These are phyloP conservation scores for Dinochytrium kinnereticum DNA, from an alignment of 371 early-diverging fungal species.

Conservation along the genomic window DNA sequence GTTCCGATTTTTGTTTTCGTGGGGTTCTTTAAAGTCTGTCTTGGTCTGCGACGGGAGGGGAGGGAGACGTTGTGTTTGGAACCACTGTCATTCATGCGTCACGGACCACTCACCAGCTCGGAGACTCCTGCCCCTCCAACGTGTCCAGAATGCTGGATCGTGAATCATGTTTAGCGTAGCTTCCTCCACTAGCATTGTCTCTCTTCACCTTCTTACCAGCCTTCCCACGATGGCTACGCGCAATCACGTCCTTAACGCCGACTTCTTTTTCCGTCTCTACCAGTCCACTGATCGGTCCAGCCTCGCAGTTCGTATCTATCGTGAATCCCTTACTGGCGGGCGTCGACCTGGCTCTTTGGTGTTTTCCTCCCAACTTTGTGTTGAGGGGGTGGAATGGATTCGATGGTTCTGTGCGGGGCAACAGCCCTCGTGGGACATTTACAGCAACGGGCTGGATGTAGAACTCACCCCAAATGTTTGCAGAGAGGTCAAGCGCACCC, in stretches of 20 bases:
- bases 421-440: too few species aligned
- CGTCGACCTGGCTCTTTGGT: background rate
- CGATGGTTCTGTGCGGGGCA: too few species aligned
- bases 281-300: slow-evolving; percentile 1
- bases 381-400: too few species aligned
- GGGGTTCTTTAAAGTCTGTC: background rate
- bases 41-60: background rate
- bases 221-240: background rate
- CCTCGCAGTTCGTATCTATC: slow-evolving; percentile 13
- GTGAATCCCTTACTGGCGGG: background rate
- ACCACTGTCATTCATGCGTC: background rate
- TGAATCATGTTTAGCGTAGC: background rate
- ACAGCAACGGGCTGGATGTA: too few species aligned
- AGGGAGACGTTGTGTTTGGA: background rate
- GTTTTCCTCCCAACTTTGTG: too few species aligned
- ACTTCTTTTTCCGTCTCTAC: slow-evolving; percentile 18
- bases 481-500: too few species aligned
- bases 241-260: slow-evolving; percentile 17
- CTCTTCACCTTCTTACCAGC: slow-evolving; percentile 14
- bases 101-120: background rate
- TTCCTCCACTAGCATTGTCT: background rate
- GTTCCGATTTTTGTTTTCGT: background rate
- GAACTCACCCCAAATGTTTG: too few species aligned
- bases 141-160: slow-evolving; percentile 3
- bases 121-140: background rate